Evolutionary conservation across 2,329 filamentous ascomycete species (phyloP).

Genomic region (Neophaeococcomyces mojaviensis): DNA sequence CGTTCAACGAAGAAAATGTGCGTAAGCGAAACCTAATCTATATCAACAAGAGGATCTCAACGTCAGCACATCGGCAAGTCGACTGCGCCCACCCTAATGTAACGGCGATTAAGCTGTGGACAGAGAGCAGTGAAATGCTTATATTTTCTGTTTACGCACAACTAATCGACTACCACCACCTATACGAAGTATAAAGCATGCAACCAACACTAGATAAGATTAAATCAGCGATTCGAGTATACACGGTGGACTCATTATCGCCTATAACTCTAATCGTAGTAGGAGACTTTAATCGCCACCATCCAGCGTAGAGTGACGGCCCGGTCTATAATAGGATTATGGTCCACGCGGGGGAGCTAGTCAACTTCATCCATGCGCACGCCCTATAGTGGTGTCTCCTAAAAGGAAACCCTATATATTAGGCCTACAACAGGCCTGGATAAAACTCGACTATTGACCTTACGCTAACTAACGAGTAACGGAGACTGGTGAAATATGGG

Average conservation of each 20-base stretch:
- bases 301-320: constrained; percentile 12
- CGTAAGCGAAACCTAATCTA: constrained; percentile 24
- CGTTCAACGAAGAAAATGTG: not conserved
- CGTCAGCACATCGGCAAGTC: constrained; percentile 22
- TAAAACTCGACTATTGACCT: constrained; percentile 15
- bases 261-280: constrained; percentile 6
- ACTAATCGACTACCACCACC: not conserved
- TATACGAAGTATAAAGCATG: constrained; percentile 7
- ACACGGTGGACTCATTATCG: not conserved
- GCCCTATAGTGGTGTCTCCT: constrained; percentile 12
- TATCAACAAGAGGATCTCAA: constrained; percentile 22
- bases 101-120: constrained; percentile 19
- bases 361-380: constrained; percentile 17
- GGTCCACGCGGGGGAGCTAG: constrained; percentile 12
- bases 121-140: constrained; percentile 14
- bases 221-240: not conserved
- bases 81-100: constrained; percentile 23
- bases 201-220: constrained; percentile 7
- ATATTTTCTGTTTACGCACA: constrained; percentile 20
- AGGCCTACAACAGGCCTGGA: constrained; percentile 11
- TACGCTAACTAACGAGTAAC: constrained; percentile 12
- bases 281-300: constrained; percentile 18
- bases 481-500: constrained; percentile 20
- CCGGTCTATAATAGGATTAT: not conserved
- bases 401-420: not conserved